These are phyloP conservation scores for Oryza meridionalis DNA, from an alignment of 176 grass and related monocot species.

Conservation along the genomic window DNA sequence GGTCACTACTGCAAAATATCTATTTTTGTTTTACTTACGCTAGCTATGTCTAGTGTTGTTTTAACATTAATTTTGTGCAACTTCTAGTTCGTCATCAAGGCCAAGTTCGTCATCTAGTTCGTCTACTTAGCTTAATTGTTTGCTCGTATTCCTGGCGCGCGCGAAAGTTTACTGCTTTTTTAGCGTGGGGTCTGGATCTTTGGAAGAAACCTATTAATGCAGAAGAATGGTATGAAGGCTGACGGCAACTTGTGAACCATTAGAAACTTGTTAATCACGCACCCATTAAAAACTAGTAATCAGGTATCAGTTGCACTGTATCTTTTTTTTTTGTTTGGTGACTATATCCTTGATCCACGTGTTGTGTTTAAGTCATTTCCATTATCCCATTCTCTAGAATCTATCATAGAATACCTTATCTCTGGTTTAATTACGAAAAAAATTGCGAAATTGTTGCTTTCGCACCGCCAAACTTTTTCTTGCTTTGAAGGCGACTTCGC, in stretches of 20 bases:
- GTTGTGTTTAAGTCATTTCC: background rate
- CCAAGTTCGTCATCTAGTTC: background rate
- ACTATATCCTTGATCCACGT: background rate
- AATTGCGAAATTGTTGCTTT: background rate
- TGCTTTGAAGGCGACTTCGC: background rate
- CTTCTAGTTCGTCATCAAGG: background rate
- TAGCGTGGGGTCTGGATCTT: background rate
- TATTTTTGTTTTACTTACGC: too few relatives aligned
- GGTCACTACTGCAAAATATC: too few relatives aligned
- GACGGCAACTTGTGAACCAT: background rate
- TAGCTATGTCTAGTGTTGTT: too few relatives aligned
- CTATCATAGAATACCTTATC: background rate
- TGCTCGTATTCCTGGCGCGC: too few relatives aligned
- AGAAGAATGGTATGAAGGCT: background rate
- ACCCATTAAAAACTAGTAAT: background rate
- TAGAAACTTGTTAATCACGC: background rate
- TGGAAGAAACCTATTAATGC: background rate
- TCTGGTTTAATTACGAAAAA: background rate
- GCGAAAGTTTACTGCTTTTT: background rate
- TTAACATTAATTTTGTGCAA: too few relatives aligned
- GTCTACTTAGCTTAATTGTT: background rate
- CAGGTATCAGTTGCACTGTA: background rate
- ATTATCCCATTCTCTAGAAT: background rate
- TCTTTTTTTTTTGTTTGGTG: background rate
- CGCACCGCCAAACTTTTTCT: background rate